Evolutionary conservation across 768 basidiomycete genomes (phyloP).

Genomic region (Pisolithus sp.): DNA sequence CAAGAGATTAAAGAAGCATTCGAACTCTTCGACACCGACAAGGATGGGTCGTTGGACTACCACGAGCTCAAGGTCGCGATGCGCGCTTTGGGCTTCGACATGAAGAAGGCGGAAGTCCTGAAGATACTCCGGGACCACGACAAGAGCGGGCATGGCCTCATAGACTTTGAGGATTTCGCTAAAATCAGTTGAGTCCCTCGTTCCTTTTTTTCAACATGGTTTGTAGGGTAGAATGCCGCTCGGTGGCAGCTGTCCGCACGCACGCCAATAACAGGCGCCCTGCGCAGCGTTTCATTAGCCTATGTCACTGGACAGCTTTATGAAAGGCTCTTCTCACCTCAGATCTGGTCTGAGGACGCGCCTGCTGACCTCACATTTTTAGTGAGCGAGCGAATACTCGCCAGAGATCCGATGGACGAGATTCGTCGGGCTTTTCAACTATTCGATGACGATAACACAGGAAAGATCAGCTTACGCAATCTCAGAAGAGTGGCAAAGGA

Average conservation of each 20-base stretch:
- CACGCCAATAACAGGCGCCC: constrained; percentile 2
- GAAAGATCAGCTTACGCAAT: constrained; percentile 89
- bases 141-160: constrained; percentile 72
- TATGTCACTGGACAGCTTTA: neutral
- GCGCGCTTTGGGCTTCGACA: constrained; percentile 94
- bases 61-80: constrained; percentile 99
- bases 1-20: constrained; percentile 99
- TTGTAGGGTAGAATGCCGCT: neutral
- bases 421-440: constrained; percentile 93
- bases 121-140: constrained; percentile 91
- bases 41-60: constrained; percentile 93
- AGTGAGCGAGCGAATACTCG: constrained; percentile 94
- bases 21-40: constrained; percentile 98
- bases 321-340: neutral
- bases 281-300: neutral
- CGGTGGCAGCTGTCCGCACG: neutral
- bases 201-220: neutral
- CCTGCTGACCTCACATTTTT: constrained; percentile 18
- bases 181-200: constrained; percentile 70
- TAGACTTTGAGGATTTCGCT: constrained; percentile 91
- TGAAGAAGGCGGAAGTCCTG: constrained; percentile 97
- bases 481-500: constrained; percentile 92
- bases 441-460: constrained; percentile 94
- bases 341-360: neutral
- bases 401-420: constrained; percentile 94